Conservation (phyloP, 2,329 filamentous ascomycete genomes). For the Botrytis pseudocinerea region DNA sequence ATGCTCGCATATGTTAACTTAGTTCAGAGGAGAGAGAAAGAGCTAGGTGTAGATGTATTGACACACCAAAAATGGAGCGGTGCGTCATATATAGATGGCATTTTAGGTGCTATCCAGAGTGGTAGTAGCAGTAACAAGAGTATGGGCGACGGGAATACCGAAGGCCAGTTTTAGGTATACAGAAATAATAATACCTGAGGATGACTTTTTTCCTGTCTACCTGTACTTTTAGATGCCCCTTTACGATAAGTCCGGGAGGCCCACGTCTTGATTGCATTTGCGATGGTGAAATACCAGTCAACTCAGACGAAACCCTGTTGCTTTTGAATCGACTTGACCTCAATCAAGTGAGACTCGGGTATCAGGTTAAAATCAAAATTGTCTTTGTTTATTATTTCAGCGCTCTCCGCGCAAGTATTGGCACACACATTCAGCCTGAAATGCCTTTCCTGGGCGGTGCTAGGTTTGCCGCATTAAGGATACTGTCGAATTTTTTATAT, state of each 20-base stretch:
- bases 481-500: fast-evolving
- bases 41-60: slow-evolving; percentile 52
- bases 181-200: neutral
- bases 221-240: neutral
- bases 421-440: no score
- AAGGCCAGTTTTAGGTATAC: slow-evolving; percentile 58
- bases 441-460: no score
- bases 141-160: slow-evolving; percentile 94
- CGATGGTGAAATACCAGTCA: neutral
- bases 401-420: no score
- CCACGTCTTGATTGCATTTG: neutral
- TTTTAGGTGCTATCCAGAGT: slow-evolving; percentile 85
- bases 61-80: slow-evolving; percentile 55
- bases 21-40: slow-evolving; percentile 87
- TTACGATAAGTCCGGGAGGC: neutral
- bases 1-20: slow-evolving; percentile 98
- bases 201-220: neutral
- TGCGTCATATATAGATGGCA: slow-evolving; percentile 79
- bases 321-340: neutral
- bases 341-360: neutral
- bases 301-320: neutral
- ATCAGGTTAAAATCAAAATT: no score
- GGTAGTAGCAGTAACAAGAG: slow-evolving; percentile 86
- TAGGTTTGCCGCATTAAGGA: no score
- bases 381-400: no score